A percentile compares a stretch with the other conserved stretches of the same genome.
phyloP scores from a whole-genome alignment of 805 yeast genomes.

The Starmerella bacillaris region DNA sequence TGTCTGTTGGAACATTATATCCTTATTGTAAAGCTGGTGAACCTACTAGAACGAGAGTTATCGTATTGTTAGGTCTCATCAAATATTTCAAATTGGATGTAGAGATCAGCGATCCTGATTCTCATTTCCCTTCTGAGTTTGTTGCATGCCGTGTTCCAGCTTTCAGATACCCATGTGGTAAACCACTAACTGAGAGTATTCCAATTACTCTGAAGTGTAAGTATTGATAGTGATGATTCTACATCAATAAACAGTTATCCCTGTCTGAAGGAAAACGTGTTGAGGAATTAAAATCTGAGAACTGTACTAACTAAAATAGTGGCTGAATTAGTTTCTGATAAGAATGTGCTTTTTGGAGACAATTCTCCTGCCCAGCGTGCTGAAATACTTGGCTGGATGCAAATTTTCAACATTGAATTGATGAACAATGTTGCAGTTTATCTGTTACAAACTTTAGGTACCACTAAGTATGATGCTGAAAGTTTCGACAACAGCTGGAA shows the following conservation, averaged over 20 bases:
- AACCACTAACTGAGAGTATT: conserved; percentile 42
- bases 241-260: conserved; percentile 25
- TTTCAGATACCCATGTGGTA: conserved; percentile 34
- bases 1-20: conserved; percentile 16
- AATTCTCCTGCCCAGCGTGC: conserved; percentile 27
- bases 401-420: conserved; percentile 55
- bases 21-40: conserved; percentile 11
- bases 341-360: conserved; percentile 43
- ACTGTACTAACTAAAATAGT: conserved; percentile 13
- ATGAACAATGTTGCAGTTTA: conserved; percentile 31
- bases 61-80: conserved; percentile 21
- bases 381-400: conserved; percentile 55
- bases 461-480: conserved; percentile 62
- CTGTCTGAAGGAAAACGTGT: conserved; percentile 26
- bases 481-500: conserved; percentile 32
- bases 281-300: conserved; percentile 17
- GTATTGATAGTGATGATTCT: conserved; percentile 22
- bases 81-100: conserved; percentile 43
- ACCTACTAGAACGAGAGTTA: conserved; percentile 15
- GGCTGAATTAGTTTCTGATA: conserved; percentile 16
- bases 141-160: conserved; percentile 10
- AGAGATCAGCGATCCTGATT: conserved; percentile 29
- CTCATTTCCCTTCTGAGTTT: conserved; percentile 32
- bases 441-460: conserved; percentile 47
- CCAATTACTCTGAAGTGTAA: conserved; percentile 41